Evolutionary conservation across 2,329 filamentous ascomycete species (phyloP), one percentile per base, ranked within the genome.

Genomic region (Ophiocordyceps camponoti-rufipedis): DNA sequence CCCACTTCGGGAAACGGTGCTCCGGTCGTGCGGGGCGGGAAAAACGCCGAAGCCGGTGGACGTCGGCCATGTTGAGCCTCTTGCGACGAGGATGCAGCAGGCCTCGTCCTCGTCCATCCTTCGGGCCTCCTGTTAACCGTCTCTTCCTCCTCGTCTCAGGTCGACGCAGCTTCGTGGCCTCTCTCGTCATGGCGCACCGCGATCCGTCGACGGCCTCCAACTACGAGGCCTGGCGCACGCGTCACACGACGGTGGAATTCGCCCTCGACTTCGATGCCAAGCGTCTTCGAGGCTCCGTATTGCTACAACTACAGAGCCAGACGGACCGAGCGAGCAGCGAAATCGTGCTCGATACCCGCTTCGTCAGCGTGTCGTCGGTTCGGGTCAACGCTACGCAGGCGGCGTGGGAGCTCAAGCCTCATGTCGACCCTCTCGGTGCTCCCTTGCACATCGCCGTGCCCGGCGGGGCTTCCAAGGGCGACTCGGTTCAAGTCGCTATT

Each of bases 191-290:
- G 60, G 51, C 52, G 43, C 56, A 53, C 44, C 76, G 85, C 56
- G 89, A 96, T 65, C 87, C 87, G 45, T 93, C 87, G 62, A 95
- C 91, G 28, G 67, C 91, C 48, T 83, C 85, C 58, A 96, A 96
- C 68, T 95, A 95, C 64, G 79, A 85, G 62, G 79, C 82, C 46
- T 95, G 86, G 79, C 71, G 76, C 49, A 94, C 85, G 16, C 79
- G 74, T 59, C 87, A 95, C 66, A 91, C 86, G 18, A 80, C 76
- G 18, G 83, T 85, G 47, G 78, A 83, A 61, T 77, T 95, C 56
- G 77, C 78, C 53, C 80, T 96, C 54, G 79, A 94, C 56, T 98
- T 96, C 60, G 75, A 82, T 49, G 71, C 78, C 57, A 84, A 86
- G 68, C 72, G 75, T 46, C 72, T 96, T 50, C 74, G 73, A 49